These are phyloP conservation scores for Mortierella claussenii DNA, from an alignment of 192 early-diverging fungal genomes.

Conservation along the genomic window DNA sequence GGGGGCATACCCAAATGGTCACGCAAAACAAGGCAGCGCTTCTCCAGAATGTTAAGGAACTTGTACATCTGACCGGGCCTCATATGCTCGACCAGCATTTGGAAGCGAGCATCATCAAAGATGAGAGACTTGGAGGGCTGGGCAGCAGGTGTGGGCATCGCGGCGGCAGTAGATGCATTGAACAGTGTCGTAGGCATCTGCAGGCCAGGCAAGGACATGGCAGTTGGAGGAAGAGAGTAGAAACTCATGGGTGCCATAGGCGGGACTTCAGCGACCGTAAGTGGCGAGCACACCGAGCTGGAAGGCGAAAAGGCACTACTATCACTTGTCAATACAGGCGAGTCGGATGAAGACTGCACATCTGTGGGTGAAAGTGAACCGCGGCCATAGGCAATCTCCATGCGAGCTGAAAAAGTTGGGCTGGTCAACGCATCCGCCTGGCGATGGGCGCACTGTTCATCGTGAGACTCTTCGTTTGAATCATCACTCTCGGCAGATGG, in stretches of 20 bases:
- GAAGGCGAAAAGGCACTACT: constrained; percentile 6
- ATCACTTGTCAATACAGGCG: constrained; percentile 19
- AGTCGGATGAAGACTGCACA: constrained; percentile 10
- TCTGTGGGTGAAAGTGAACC: background rate
- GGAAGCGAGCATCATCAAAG: constrained; percentile 58
- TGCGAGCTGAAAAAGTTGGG: background rate
- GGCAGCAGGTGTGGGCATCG: background rate
- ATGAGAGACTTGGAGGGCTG: constrained; percentile 30
- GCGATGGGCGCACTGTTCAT: constrained; percentile 3
- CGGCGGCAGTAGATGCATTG: constrained; percentile 2
- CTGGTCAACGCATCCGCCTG: background rate
- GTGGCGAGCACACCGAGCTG: constrained; percentile 28
- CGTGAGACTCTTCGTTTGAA: background rate
- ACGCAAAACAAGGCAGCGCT: constrained; percentile 63
- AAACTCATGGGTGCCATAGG: constrained; percentile 3
- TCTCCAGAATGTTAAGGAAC: constrained; percentile 65
- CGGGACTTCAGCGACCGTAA: background rate
- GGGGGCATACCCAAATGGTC: constrained; percentile 44
- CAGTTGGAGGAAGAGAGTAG: constrained; percentile 23
- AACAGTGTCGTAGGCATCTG: background rate
- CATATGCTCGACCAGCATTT: constrained; percentile 57
- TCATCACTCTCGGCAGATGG: constrained; percentile 10
- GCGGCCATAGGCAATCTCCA: background rate
- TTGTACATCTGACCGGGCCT: constrained; percentile 62
- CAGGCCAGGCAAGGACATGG: background rate